phyloP scores from a whole-genome alignment of 148 eudicot species.

The Camellia granthamiana region DNA sequence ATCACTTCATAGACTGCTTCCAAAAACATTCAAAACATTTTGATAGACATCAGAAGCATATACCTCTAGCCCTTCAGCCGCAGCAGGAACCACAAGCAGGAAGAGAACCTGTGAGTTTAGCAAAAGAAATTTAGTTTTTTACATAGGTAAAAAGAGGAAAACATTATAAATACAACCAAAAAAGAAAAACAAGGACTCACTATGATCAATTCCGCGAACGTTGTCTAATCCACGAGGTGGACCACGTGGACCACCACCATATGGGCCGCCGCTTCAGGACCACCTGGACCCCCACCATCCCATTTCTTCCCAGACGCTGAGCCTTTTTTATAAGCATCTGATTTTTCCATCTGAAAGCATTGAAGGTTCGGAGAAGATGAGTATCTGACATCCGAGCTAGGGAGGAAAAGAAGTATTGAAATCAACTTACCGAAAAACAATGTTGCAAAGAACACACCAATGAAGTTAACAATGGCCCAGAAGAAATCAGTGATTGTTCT shows the following conservation, averaged over 20 bases:
- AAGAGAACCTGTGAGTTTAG: constrained; percentile 50
- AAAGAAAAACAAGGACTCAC: constrained; percentile 40
- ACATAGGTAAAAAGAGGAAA: neutral
- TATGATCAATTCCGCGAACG: constrained; percentile 71
- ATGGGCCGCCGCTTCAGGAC: constrained; percentile 84
- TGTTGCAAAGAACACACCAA: constrained; percentile 70
- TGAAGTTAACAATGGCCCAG: constrained; percentile 58
- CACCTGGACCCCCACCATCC: constrained; percentile 96
- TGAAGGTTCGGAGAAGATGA: neutral
- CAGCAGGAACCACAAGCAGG: constrained; percentile 99
- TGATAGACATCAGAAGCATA: neutral
- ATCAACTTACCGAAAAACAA: constrained; percentile 70
- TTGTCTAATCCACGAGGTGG: constrained; percentile 88
- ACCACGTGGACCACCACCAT: constrained; percentile 88
- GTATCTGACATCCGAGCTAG: neutral
- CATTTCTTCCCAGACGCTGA: constrained; percentile 83
- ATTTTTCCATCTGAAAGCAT: constrained; percentile 71
- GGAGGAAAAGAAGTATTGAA: too few species aligned
- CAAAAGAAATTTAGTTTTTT: constrained; percentile 1
- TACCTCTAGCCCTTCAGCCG: constrained; percentile 25
- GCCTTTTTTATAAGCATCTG: constrained; percentile 79
- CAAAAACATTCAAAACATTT: neutral
- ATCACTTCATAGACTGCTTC: neutral
- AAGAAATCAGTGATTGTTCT: constrained; percentile 77
- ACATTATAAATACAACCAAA: neutral